Evolutionary conservation across 192 early-diverging fungal species (phyloP).

Genomic region (Rhizoclosmatium globosum): DNA sequence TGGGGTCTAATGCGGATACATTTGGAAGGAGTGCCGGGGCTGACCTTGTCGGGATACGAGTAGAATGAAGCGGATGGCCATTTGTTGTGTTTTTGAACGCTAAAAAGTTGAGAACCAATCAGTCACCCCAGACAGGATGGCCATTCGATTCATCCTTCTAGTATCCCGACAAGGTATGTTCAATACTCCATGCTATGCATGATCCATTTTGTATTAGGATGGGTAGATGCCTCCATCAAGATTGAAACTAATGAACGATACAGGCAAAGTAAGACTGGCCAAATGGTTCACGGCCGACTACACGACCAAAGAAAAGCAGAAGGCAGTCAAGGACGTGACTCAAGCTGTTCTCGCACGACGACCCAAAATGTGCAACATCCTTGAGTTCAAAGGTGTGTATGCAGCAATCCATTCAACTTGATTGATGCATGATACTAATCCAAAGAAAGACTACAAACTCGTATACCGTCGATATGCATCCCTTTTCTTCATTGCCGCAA

Average conservation of each 20-base stretch:
- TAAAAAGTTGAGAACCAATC: too few relatives aligned
- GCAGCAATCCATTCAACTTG: background rate
- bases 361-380: conserved; percentile 97
- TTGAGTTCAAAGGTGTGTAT: conserved; percentile 86
- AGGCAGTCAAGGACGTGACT: conserved; percentile 93
- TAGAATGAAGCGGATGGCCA: conserved; percentile 61
- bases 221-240: background rate
- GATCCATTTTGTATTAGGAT: background rate
- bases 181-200: background rate
- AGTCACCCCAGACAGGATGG: conserved; percentile 27
- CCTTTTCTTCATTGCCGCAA: conserved; percentile 93
- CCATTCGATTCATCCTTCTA: conserved; percentile 60
- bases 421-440: too few relatives aligned
- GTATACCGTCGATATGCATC: conserved; percentile 93
- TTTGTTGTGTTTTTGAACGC: background rate
- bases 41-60: conserved; percentile 60
- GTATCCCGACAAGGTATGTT: conserved; percentile 56
- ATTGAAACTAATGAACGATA: background rate
- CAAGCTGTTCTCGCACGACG: conserved; percentile 86
- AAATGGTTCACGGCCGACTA: conserved; percentile 67
- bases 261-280: conserved; percentile 63
- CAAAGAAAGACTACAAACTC: conserved; percentile 69
- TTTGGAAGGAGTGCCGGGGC: background rate
- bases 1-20: background rate
- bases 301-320: conserved; percentile 87